Evolutionary conservation across 2,329 filamentous ascomycete genomes (phyloP), one percentile per base, ranked within the genome.

Genomic region (Diaporthe sp.): DNA sequence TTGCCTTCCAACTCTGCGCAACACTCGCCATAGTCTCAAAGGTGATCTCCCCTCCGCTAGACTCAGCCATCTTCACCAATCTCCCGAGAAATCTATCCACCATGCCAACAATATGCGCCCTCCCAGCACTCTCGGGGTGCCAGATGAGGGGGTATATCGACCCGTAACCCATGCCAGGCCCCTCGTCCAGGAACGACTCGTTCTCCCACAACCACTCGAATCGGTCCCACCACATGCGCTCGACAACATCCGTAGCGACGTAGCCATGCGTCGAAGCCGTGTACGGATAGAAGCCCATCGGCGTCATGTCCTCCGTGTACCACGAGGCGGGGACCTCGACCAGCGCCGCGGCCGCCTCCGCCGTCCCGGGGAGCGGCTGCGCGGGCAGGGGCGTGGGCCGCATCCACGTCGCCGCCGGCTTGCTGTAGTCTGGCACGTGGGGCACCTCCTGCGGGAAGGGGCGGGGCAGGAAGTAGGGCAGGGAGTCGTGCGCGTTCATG

Each of bases 161-260:
- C 49, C 65, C 65, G 17, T 70, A 70, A 15, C 65, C 65, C 13
- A 6, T 2, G 0, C 65, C 65, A 15, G 49, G 65, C 49, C 65
- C 65, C 65, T 31, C 65, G 10, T 42, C 49, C 0, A 91, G 82
- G 47, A 85, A 83, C 76, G 81, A 70, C 5, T 81, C 80, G 44
- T 86, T 84, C 68, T 86, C 84, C 74, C 85, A 85, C n/a, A 91
- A 83, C 85, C 87, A 92, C 76, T 88, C 84, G 78, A 92, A 91
- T 17, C 89, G 86, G 78, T 91, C 90, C 78, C 85, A 88, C 91
- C 91, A 92, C 84, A 92, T 89, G 76, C 88, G 85, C 83, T 92
- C 90, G 39, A 92, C 86, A 2, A 89, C 85, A 13, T 87, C 84
- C 6, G 88, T 87, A 72, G 90, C 88, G 0, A 92, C 89, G 79